These are phyloP conservation scores for Akanthomyces lecanii DNA, from an alignment of 2,329 filamentous ascomycete genomes.

Conservation along the genomic window DNA sequence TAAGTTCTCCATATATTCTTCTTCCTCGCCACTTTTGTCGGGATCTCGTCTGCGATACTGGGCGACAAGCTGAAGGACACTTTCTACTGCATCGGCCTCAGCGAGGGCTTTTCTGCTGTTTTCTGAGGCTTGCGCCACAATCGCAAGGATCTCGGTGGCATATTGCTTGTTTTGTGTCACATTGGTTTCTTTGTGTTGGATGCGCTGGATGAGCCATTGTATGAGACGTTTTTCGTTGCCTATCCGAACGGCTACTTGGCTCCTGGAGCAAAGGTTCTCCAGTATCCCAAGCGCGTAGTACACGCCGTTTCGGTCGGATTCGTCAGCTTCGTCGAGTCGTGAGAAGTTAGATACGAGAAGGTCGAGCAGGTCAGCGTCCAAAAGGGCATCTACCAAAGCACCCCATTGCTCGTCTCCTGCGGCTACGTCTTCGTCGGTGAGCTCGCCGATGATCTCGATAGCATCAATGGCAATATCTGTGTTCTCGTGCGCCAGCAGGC, in stretches of 20 bases:
- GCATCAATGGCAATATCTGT: slow-evolving; percentile 92
- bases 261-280: slow-evolving; percentile 77
- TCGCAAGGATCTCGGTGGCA: slow-evolving; percentile 83
- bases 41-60: slow-evolving; percentile 84
- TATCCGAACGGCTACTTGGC: slow-evolving; percentile 65
- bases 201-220: slow-evolving; percentile 70
- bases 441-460: slow-evolving; percentile 82
- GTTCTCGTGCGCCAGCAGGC: slow-evolving; percentile 88
- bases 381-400: slow-evolving; percentile 61
- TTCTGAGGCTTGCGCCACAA: slow-evolving; percentile 73
- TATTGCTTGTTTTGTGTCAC: slow-evolving; percentile 94
- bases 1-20: slow-evolving; percentile 91
- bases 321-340: slow-evolving; percentile 69
- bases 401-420: slow-evolving; percentile 80
- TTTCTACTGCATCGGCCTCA: slow-evolving; percentile 67
- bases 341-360: slow-evolving; percentile 73
- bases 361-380: slow-evolving; percentile 67
- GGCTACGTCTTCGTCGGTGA: slow-evolving; percentile 89
- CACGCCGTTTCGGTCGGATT: slow-evolving; percentile 74
- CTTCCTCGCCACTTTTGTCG: slow-evolving; percentile 78
- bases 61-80: slow-evolving; percentile 76
- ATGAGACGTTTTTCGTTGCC: slow-evolving; percentile 65
- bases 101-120: slow-evolving; percentile 62
- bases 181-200: slow-evolving; percentile 61
- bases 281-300: slow-evolving; percentile 81